Evolutionary conservation across 2,329 filamentous ascomycete species (phyloP), one percentile per base, ranked within the genome.

Genomic region (Purpureocillium takamizusanense): DNA sequence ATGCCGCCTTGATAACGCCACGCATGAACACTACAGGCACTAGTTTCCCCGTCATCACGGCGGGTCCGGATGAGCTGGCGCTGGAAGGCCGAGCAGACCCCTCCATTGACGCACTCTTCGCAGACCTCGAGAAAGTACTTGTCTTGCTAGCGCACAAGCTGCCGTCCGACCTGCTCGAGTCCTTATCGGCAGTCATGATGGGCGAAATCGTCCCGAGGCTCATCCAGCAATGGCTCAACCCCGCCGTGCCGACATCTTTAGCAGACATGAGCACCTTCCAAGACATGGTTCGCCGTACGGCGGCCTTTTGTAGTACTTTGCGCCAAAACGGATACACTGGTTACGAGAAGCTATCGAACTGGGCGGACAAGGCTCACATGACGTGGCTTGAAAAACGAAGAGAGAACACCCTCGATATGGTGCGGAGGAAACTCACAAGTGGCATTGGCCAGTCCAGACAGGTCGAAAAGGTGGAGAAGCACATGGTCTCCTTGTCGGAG

Each of bases 331-430:
- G 74, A 0, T 90, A 86, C 71, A 68, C 71, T 13, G 72, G 72
- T 4, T 67, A 75, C 35, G 65, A 71, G 12, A 75, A 81, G 25
- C 63, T 98, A 29, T 70, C 76, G 33, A 78, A 86, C 17, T 98
- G 92, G 90, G 80, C 86, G 0, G 76, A 81, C 31, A 80, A 82
- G 44, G 83, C 86, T 1, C 85, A 88, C 0, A 78, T 78, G 41
- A 80, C 87, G 18, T 98, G 92, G 92, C 72, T 97, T 12, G 76
- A 76, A 2, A 90, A 87, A 55, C 83, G 88, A 47, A 79, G 85
- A 51, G 88, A 94, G 51, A 78, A 74, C 27, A 81, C 86, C 0
- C 70, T 98, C 17, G 82, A 89, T 44, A 72, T 75, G 27, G 78
- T 94, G 11, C 78, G 92, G 17, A 73, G 63, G 15, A 74, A 82